A percentile compares a stretch with the other conserved stretches of the same genome.
These are phyloP conservation scores for Groenewaldozyma auringiensis DNA, from an alignment of 1,139 yeast genomes.

Conservation along the genomic window DNA sequence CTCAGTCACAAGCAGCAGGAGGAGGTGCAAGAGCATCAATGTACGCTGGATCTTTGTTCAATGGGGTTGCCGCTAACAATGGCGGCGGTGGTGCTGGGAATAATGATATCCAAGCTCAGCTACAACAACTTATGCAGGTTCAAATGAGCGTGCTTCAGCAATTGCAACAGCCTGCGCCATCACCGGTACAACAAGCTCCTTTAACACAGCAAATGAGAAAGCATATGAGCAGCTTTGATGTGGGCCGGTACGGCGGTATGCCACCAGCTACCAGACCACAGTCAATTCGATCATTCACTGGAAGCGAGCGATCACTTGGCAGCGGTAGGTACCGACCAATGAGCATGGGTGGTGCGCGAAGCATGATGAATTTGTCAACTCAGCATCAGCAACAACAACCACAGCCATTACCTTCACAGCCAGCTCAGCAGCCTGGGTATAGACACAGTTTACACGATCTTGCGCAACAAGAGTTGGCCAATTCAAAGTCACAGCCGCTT, in stretches of 20 bases:
- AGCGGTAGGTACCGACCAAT: constrained; percentile 8
- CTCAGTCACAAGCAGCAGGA: neutral
- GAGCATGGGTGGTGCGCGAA: neutral
- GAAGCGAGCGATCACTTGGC: constrained; percentile 19
- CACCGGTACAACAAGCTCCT: constrained; percentile 8
- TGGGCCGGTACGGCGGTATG: constrained; percentile 10
- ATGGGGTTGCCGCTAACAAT: neutral
- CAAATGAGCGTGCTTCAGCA: constrained; percentile 30
- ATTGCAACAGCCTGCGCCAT: constrained; percentile 17
- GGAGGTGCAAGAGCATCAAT: neutral
- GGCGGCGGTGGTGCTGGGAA: constrained; percentile 1
- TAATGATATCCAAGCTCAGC: constrained; percentile 26
- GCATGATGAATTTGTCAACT: neutral
- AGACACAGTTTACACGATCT: constrained; percentile 8
- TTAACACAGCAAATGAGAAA: constrained; percentile 10
- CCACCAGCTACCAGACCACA: constrained; percentile 18
- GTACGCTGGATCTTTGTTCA: neutral
- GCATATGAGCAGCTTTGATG: constrained; percentile 18
- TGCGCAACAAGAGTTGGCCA: constrained; percentile 10
- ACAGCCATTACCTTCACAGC: too few species aligned
- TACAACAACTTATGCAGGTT: constrained; percentile 31
- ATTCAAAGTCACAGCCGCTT: constrained; percentile 10
- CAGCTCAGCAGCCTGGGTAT: neutral
- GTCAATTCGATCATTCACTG: constrained; percentile 21
- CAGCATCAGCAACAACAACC: neutral